Base-by-base conservation (phyloP, 2,329 filamentous ascomycete genomes). In the Colletotrichum tanaceti region DNA sequence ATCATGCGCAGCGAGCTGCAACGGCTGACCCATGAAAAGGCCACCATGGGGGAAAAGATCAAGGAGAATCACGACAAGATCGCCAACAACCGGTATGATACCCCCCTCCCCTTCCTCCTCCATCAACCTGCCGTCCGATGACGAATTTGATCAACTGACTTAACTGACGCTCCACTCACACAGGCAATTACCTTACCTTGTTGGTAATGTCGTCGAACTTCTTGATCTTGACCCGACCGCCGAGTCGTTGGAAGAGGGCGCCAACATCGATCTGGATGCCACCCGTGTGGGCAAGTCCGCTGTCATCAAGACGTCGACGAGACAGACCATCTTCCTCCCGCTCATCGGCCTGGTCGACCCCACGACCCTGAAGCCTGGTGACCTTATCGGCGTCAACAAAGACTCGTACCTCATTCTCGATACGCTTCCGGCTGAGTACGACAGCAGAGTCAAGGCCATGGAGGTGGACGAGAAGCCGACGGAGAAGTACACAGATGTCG, bases 401-500 rank as follows among this genome's bases (percentile, higher is more conserved):
- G 97, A 99, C 77, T 98, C 95, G 67, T 99, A 99, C 79, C 90
- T 99, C 43, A 93, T 99, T 73, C 87, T 99, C 66, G 97, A 99
- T 78, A 99, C 96, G 28, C 86, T 99, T 73, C 96, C 96, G 1
- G 96, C 96, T 54, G 97, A 99, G 80, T 99, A 99, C 78, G 96
- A 99, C 79, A 98, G 95, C 83, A 90, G 96, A 80, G 96, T 99
- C 73, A 99, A 99, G 85, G 97, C 97, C 43, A 99, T 99, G 96
- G 97, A 99, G 84, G 96, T 99, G 9, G 96, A 99, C 76, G 97
- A 99, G 87, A 99, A 99, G 86, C 97, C 96, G 11, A 98, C 94
- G 46, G 96, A 99, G 82, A 97, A 98, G 83, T 99, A 99, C 84
- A 96, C 91, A 63, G 96, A 99, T 83, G 97, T 99, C 16, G 96